Evolutionary conservation across 108 stramenopile species (phyloP), one percentile per base, ranked within the genome.

Genomic region (Cylindrotheca fusiformis): DNA sequence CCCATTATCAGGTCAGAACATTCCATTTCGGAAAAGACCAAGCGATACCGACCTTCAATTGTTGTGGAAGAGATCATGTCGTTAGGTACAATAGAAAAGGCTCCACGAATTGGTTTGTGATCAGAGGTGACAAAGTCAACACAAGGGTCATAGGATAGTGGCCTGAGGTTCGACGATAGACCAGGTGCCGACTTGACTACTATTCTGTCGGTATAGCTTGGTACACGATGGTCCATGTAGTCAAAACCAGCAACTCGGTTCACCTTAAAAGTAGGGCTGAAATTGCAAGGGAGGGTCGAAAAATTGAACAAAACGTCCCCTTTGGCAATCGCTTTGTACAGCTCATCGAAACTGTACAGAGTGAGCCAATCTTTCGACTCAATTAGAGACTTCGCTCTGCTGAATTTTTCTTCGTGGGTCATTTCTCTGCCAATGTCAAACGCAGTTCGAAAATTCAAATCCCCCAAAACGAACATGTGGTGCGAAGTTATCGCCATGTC

Each of bases 41-140:
- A 48, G 25, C 75, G 73, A 23, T 85, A 23, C 21, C 73, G 32
- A 41, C 14, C 67, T 46, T 60, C 67, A 56, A 32, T 41, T 10
- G 36, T 41, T 6, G 6, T 41, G 36, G 6, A 10, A 14, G 36
- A 14, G 14, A 41, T 41, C 36, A 41, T 41, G 36, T 41, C 36
- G 14, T 41, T 41, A 14, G 36, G 36, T 6, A 41, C 36, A 41
- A 41, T 41, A 14, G 36, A 41, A 41, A 71, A 82, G 24, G 76
- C 76, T 3, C 81, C 91, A 36, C 86, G 76, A 17, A 95, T 67
- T 14, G 94, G 94, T 65, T 95, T 95, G 79, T 95, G 94, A 54
- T 93, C 88, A 20, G 74, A 76, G 25, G 83, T 68, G 1, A 74
- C 62, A 47, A 82, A 90, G 47, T 77, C 64, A 22, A 76, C 72